Conservation (phyloP, 2,329 filamentous ascomycete genomes). For the Hymenoscyphus occultus region DNA sequence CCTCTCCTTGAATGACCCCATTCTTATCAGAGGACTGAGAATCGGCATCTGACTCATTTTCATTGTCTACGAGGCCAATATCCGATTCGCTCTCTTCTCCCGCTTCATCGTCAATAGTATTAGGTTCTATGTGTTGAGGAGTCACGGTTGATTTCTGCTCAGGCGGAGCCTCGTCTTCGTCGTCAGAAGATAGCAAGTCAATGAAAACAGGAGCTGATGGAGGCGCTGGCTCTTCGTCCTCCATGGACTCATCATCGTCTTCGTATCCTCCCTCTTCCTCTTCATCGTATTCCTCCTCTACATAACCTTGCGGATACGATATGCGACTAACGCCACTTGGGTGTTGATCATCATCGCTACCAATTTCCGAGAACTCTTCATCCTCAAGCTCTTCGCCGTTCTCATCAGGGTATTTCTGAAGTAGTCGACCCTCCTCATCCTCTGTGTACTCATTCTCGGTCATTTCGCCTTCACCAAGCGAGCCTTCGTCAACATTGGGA, state of each 20-base stretch:
- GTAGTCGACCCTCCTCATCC: background rate
- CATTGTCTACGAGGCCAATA: conserved; percentile 9
- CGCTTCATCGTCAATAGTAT: conserved; percentile 6
- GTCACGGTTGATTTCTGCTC: background rate
- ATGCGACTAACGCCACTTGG: conserved; percentile 5
- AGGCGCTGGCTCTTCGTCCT: conserved; percentile 8
- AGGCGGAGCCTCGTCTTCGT: conserved; percentile 29
- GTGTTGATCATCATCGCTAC: conserved; percentile 10
- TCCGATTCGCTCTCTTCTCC: conserved; percentile 13
- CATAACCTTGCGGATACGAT: background rate
- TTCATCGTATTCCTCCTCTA: conserved; percentile 8
- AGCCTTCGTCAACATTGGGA: background rate
- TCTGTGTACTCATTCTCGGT: conserved; percentile 1
- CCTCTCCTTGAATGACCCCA: background rate
- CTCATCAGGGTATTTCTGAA: conserved; percentile 1
- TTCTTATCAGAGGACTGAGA: background rate
- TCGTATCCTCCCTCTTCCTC: conserved; percentile 24
- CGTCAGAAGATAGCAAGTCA: conserved; percentile 37
- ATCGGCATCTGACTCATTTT: background rate
- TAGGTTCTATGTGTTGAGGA: background rate
- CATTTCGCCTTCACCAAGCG: background rate
- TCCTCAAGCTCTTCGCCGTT: background rate
- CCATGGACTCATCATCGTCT: conserved; percentile 33
- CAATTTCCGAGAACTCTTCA: background rate
- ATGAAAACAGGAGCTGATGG: conserved; percentile 28